Evolutionary conservation across 441 rosid genomes (phyloP).

Genomic region (Pelargonium australe): DNA sequence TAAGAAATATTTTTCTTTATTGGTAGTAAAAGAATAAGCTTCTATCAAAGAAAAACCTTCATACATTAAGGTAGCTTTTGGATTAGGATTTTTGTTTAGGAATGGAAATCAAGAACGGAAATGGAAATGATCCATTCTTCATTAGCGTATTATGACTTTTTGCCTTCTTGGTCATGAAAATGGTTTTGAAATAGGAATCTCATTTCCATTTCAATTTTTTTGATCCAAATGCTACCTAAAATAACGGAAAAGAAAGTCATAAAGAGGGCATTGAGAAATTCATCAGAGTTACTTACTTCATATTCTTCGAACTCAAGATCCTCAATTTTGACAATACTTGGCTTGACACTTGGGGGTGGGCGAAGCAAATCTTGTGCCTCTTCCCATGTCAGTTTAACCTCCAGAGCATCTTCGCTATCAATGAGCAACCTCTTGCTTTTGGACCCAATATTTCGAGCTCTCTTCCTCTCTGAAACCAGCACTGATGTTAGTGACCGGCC

Average conservation of each 20-base stretch:
- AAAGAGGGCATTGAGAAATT: not conserved
- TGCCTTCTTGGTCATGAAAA: too few relatives aligned
- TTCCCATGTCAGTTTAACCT: slow-evolving; percentile 69
- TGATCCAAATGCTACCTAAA: too few relatives aligned
- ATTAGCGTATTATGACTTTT: too few relatives aligned
- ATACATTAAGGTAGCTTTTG: too few relatives aligned
- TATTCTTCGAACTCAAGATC: slow-evolving; percentile 69
- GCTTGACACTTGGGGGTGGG: slow-evolving; percentile 48
- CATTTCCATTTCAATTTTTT: too few relatives aligned
- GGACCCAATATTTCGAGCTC: slow-evolving; percentile 56
- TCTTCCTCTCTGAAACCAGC: slow-evolving; percentile 46
- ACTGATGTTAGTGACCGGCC: slow-evolving; percentile 40
- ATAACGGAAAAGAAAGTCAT: not conserved
- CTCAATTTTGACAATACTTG: slow-evolving; percentile 50
- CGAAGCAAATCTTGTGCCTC: slow-evolving; percentile 73
- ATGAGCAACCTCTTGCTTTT: slow-evolving; percentile 62
- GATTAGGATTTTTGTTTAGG: too few relatives aligned
- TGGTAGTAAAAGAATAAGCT: too few relatives aligned
- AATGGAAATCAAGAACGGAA: too few relatives aligned
- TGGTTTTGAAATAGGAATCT: too few relatives aligned
- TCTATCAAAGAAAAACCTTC: too few relatives aligned
- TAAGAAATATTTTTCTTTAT: too few relatives aligned
- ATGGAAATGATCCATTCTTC: too few relatives aligned
- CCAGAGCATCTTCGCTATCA: slow-evolving; percentile 58
- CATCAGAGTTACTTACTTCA: slow-evolving; percentile 38